Evolutionary conservation across 2,329 filamentous ascomycete genomes (phyloP), one percentile per base, ranked within the genome.

Genomic region (Cercospora sesami): DNA sequence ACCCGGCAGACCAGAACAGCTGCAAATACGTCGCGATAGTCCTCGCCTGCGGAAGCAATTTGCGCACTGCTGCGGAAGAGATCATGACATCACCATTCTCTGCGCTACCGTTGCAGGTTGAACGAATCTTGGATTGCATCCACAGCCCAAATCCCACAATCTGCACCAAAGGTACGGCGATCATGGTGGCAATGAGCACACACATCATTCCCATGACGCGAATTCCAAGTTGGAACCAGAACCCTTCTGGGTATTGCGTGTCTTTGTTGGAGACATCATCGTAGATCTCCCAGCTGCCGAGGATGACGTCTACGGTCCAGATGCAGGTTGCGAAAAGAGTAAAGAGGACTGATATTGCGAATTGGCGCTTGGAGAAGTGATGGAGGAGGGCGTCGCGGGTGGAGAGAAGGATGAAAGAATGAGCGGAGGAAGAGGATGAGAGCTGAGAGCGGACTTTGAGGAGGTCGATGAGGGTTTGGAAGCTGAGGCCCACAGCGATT

Each of bases 321-420:
- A 61, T 39, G 16, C 33, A 23, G 23, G n/a, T 23, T 3, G 59
- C 59, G 33, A 61, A 16, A 2, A 45, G 33, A 21, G 31, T 48
- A 3, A 45, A 45, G 23, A 61, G 23, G 16, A 61, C 18, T 12
- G 31, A 42, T 21, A 61, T 18, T 1, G 33, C 42, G 36, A 61
- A 61, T 18, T 61, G 59, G 31, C 59, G 59, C 21, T 61, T 61
- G 36, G 59, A 61, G 59, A 61, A 61, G n/a, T 42, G 18, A 23
- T 30, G 53, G 12, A 58, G 53, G 30, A 58, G 14, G 14, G 26
- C 26, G 14, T 58, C 53, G 53, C 53, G 53, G 53, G 53, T 58
- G 53, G 53, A 30, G 53, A 31, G 23, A 21, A 51, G 21, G 10
- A 58, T 31, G 7, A 28, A 30, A 2, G 53, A 28, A 3, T 33